Conservation (phyloP, 306 rosid genomes). For the Castanopsis chinensis region DNA sequence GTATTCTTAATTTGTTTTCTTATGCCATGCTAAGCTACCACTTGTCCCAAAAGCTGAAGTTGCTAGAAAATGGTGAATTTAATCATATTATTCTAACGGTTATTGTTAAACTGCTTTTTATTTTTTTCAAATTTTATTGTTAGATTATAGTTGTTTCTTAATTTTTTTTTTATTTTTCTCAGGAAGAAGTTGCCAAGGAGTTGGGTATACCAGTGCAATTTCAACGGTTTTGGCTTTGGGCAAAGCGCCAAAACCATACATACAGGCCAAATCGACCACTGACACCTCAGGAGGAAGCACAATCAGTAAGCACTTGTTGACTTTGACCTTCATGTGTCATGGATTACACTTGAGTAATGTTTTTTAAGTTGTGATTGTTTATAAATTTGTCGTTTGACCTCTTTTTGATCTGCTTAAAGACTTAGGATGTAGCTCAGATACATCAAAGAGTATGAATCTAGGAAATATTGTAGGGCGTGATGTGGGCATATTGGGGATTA, state of each 20-base stretch:
- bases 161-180: neutral
- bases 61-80: too few relatives aligned
- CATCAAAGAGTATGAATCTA: neutral
- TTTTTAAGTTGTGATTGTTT: neutral
- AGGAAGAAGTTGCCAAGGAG: conserved; percentile 58
- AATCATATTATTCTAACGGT: neutral
- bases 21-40: too few relatives aligned
- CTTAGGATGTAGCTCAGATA: neutral
- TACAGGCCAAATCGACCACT: conserved; percentile 47
- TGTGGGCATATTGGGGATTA: neutral
- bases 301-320: conserved; percentile 28
- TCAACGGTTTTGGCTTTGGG: conserved; percentile 54
- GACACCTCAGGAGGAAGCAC: conserved; percentile 41
- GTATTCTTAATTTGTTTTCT: neutral
- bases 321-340: neutral
- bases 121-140: neutral
- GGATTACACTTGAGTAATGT: neutral
- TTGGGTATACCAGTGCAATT: conserved; percentile 44
- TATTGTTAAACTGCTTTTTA: neutral
- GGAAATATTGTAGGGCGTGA: neutral
- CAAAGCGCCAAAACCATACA: conserved; percentile 46
- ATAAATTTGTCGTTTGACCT: neutral
- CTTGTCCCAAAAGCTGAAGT: too few relatives aligned
- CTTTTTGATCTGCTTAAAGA: neutral
- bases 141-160: neutral